A percentile compares a stretch with the other conserved stretches of the same genome.
Conservation (phyloP, 164 flowering plant species). For the grape (Vitis vinifera) region DNA sequence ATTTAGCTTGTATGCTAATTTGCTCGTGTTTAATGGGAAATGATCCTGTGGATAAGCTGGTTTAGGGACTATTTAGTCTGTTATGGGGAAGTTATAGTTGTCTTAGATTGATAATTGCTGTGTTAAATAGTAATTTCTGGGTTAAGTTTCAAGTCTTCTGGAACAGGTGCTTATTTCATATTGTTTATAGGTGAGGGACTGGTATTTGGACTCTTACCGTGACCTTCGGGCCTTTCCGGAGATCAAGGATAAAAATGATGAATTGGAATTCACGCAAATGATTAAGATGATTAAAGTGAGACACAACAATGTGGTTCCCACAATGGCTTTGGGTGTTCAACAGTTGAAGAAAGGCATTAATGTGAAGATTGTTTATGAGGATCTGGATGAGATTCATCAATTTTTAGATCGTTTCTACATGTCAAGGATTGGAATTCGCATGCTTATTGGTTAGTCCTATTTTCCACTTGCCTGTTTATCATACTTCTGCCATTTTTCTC, state of each 20-base stretch:
- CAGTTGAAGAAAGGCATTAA: slow-evolving; percentile 80
- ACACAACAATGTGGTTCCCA: slow-evolving; percentile 95
- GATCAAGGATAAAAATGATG: slow-evolving; percentile 68
- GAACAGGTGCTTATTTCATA: neutral
- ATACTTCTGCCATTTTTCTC: neutral
- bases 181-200: slow-evolving; percentile 74
- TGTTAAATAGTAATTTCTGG: neutral
- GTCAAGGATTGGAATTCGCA: slow-evolving; percentile 95
- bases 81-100: neutral
- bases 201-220: slow-evolving; percentile 96
- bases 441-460: slow-evolving; percentile 83
- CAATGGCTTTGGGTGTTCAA: slow-evolving; percentile 95
- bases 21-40: neutral
- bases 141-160: slow-evolving; percentile 1
- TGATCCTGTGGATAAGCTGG: neutral
- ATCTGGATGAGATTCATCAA: slow-evolving; percentile 78
- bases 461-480: neutral
- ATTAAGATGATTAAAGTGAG: slow-evolving; percentile 90
- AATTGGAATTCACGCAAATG: slow-evolving; percentile 84
- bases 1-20: neutral
- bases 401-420: slow-evolving; percentile 96
- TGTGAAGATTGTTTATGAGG: slow-evolving; percentile 40
- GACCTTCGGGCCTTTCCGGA: slow-evolving; percentile 77
- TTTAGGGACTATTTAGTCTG: neutral
- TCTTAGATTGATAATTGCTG: neutral